Evolutionary conservation across 2,329 filamentous ascomycete species (phyloP), one percentile per base, ranked within the genome.

Genomic region (Seiridium cupressi): DNA sequence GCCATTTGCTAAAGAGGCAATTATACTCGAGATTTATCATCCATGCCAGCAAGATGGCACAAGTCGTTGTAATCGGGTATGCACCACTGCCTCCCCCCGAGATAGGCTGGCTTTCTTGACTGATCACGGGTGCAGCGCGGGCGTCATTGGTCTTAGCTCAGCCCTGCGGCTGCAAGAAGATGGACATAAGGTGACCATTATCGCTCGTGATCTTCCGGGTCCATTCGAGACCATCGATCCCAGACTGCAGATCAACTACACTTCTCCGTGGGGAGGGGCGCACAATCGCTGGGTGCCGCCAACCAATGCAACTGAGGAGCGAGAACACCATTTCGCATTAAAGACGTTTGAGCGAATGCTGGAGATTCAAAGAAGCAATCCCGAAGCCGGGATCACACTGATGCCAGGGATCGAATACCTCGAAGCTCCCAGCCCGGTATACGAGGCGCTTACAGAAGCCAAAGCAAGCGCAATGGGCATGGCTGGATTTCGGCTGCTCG

Each of bases 261-360:
- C 83, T 11, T 85, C 83, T 36, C 82, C 83, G 56, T 85, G 82
- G 83, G 83, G 78, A 42, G 83, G 83, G 9, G 83, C 83, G 2
- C 82, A 86, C 66, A 82, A 84, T 63, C 77, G 82, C 46, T 82
- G 78, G 65, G 79, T 84, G 40, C 79, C 79, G 1, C 77, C 77
- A 44, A 67, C 66, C 7, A 68, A 71, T 40, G 68, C 68, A 10
- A 54, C 64, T 4, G 71, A 73, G 44, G 69, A 68, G 56, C 71
- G 76, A 38, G 80, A 83, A 61, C 79, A 82, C 63, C 69, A 58
- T 44, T 73, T 81, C 65, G 72, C 79, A 11, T 66, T 80, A 11
- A 65, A 60, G 10, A 82, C 80, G 8, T 82, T 74, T 68, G 66
- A 65, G 6, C 73, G 74, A 62, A 81, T 82, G 79, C 68, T 72